Base-by-base conservation (phyloP, 2,329 filamentous ascomycete species). In the Talaromyces pinophilus region DNA sequence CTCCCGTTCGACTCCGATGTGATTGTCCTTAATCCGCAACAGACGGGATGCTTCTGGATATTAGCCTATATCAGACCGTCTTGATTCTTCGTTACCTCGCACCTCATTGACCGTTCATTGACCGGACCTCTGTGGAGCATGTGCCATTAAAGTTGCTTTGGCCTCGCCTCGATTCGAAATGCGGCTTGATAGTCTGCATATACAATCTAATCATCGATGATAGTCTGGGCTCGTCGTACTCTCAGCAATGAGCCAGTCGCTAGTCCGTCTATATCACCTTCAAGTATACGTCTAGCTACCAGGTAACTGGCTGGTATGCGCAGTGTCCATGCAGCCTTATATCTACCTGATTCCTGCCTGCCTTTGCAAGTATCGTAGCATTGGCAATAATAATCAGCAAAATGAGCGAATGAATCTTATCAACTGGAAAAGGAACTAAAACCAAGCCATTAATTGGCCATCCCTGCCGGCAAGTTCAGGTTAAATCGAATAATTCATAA, bases 311-410 rank as follows among this genome's bases (percentile, higher is more conserved):
- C 10, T 35, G 33, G 30, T 35, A 57, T 57, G n/a, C 54, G n/a
- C 33, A 57, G 30, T 57, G 52, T 57, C 30, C 25, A 40, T 57
- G 54, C 54, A 57, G 54, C 54, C 54, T 57, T 57, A 57, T 25
- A 40, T 38, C 54, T 57, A 57, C 54, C 54, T 38, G 7, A 57
- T 22, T 40, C 28, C 54, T 38, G n/a, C 33, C 50, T n/a, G 33
- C 33, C 50, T n/a, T 33, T 54, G 19, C 33, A 22, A 38, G n/a
- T 13, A 13, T n/a, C 6, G 28, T 19, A 25, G 22, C 28, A 33
- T 30, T 55, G 15, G 13, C 28, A 55, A n/a, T 35, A 11, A 33
- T 33, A 19, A 19, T 19, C 50, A 54, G 25, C 28, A 33, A 35
- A 57, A 22, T 22, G 11, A 57, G 50, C 50, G 8, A 54, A 54